phyloP scores from a whole-genome alignment of 495 filamentous ascomycete genomes.

The Aspergillus sclerotioniger region DNA sequence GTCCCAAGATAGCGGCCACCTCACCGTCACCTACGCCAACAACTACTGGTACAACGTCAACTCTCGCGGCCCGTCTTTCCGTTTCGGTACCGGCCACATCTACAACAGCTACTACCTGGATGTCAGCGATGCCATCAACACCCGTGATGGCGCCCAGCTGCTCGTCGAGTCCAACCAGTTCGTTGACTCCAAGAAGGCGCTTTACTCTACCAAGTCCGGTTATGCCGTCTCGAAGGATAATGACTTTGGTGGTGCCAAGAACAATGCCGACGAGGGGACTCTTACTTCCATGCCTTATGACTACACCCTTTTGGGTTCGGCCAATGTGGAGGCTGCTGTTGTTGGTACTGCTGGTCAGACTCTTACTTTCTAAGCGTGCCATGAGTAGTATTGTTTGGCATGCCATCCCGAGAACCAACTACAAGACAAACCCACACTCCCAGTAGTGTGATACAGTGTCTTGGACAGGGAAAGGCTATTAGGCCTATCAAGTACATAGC shows the following conservation, averaged over 20 bases:
- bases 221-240: constrained; percentile 53
- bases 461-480: too few relatives aligned
- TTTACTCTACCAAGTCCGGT: constrained; percentile 57
- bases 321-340: constrained; percentile 43
- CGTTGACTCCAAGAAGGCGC: constrained; percentile 40
- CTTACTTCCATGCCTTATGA: constrained; percentile 51
- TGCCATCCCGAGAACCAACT: too few relatives aligned
- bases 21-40: constrained; percentile 60
- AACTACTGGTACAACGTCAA: constrained; percentile 63
- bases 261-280: constrained; percentile 47
- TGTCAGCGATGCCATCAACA: constrained; percentile 60
- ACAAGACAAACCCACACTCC: too few relatives aligned
- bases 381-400: too few relatives aligned
- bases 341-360: constrained; percentile 53
- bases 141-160: constrained; percentile 62
- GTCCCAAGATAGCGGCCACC: constrained; percentile 49
- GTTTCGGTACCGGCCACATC: constrained; percentile 61
- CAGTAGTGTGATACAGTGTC: too few relatives aligned
- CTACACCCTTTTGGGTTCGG: constrained; percentile 46
- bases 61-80: constrained; percentile 57
- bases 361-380: constrained; percentile 49
- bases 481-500: too few relatives aligned
- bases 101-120: constrained; percentile 49
- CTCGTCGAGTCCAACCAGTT: constrained; percentile 63
- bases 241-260: constrained; percentile 50